These are phyloP conservation scores for Elymus sibiricus DNA, from an alignment of 176 grass and related monocot genomes.

Conservation along the genomic window DNA sequence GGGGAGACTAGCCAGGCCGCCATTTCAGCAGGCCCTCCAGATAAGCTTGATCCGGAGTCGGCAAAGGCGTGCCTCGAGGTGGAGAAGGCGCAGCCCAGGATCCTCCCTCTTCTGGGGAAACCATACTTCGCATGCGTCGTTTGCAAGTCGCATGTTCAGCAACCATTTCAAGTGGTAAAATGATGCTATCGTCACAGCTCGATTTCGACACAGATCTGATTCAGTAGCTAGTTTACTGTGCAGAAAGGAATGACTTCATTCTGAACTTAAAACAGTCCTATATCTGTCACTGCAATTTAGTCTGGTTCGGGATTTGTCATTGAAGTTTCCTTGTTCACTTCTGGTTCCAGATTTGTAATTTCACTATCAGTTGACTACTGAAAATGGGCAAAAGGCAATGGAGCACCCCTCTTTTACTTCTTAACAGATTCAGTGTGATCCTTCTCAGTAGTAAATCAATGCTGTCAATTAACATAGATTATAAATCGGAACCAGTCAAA, in stretches of 20 bases:
- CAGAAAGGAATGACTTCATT: background rate
- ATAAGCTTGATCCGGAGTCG: background rate
- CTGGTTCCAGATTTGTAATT: background rate
- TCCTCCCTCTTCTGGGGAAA: constrained; percentile 32
- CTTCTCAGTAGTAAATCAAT: too few species aligned
- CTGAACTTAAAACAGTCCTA: background rate
- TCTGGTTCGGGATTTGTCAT: background rate
- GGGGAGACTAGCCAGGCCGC: background rate
- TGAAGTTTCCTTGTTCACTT: background rate
- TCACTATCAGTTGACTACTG: too few species aligned
- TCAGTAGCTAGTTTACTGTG: background rate
- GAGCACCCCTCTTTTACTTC: too few species aligned
- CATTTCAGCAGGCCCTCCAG: background rate
- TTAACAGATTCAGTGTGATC: too few species aligned
- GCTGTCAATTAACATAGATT: too few species aligned
- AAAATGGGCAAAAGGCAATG: too few species aligned
- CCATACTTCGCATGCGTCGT: constrained; percentile 46
- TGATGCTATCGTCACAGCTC: background rate
- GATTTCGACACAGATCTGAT: background rate
- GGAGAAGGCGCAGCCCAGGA: background rate
- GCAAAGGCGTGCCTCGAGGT: background rate
- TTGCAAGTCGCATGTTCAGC: constrained; percentile 19
- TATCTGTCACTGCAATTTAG: background rate
- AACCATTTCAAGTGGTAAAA: constrained; percentile 51
- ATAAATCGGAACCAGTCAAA: too few species aligned